phyloP scores from a whole-genome alignment of 768 basidiomycete genomes.

The Rhizopogon sp. region DNA sequence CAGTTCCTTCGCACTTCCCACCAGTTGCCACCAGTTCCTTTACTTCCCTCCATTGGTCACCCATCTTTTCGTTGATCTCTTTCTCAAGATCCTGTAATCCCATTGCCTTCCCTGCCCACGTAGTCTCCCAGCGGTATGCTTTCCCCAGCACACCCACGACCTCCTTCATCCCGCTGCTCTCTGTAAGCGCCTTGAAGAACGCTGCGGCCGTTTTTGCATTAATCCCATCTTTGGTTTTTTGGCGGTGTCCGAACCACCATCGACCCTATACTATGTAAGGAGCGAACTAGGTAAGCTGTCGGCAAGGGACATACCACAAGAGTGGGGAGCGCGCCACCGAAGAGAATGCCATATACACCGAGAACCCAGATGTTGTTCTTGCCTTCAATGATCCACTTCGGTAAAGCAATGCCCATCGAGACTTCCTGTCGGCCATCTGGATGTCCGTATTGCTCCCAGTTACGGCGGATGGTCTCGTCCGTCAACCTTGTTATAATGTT shows the following conservation, averaged over 20 bases:
- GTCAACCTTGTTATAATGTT: conserved; percentile 54
- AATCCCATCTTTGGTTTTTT: conserved; percentile 90
- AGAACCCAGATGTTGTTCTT: conserved; percentile 91
- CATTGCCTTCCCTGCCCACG: conserved; percentile 21
- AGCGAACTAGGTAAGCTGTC: not conserved
- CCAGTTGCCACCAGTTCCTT: conserved; percentile 34
- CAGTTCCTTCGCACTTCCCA: conserved; percentile 29
- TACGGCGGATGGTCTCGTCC: conserved; percentile 87
- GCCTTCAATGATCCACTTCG: conserved; percentile 88
- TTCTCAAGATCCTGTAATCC: conserved; percentile 49
- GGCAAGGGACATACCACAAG: conserved; percentile 55
- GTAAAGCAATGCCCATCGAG: conserved; percentile 92
- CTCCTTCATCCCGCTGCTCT: conserved; percentile 70
- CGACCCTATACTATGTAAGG: conserved; percentile 46
- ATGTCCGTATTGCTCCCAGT: conserved; percentile 85
- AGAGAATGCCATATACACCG: conserved; percentile 79
- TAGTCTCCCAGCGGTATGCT: conserved; percentile 57
- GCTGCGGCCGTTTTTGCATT: conserved; percentile 73
- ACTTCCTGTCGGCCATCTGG: conserved; percentile 97
- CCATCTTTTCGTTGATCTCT: conserved; percentile 42
- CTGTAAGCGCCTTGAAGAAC: conserved; percentile 85
- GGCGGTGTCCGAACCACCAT: conserved; percentile 96
- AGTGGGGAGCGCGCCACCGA: conserved; percentile 81
- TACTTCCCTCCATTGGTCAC: conserved; percentile 51
- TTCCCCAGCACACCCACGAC: conserved; percentile 67